Evolutionary conservation across 2,329 filamentous ascomycete genomes (phyloP).

Genomic region (Penicillium sp.): DNA sequence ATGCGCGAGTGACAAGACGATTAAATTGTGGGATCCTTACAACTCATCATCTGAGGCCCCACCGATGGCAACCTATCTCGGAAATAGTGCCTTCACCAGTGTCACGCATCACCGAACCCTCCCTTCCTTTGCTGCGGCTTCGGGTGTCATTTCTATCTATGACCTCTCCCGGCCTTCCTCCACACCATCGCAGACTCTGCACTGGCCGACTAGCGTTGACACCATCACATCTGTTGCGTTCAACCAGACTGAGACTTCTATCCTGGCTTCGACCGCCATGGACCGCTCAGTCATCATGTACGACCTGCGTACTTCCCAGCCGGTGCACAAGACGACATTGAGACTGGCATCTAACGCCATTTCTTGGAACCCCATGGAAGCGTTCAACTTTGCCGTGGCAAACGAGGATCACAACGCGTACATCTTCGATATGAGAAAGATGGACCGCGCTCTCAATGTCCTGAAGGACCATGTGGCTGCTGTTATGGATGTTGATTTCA

Average conservation of each 20-base stretch:
- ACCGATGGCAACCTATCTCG: slow-evolving; percentile 83
- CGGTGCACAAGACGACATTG: slow-evolving; percentile 77
- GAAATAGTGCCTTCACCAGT: slow-evolving; percentile 76
- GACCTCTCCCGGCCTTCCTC: slow-evolving; percentile 76
- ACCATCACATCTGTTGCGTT: slow-evolving; percentile 87
- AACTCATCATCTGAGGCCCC: slow-evolving; percentile 65
- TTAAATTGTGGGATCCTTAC: slow-evolving; percentile 92
- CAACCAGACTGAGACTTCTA: slow-evolving; percentile 90
- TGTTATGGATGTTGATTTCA: slow-evolving; percentile 96
- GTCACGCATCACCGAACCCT: slow-evolving; percentile 78
- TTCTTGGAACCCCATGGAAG: slow-evolving; percentile 94
- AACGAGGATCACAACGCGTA: slow-evolving; percentile 94
- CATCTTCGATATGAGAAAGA: slow-evolving; percentile 91
- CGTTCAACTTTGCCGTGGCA: slow-evolving; percentile 89
- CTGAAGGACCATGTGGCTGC: slow-evolving; percentile 87
- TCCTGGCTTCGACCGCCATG: slow-evolving; percentile 79
- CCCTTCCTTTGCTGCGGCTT: slow-evolving; percentile 75
- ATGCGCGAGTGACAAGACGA: slow-evolving; percentile 79
- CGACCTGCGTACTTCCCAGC: slow-evolving; percentile 82
- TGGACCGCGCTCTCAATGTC: slow-evolving; percentile 83
- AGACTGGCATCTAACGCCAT: slow-evolving; percentile 80
- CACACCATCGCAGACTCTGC: slow-evolving; percentile 75
- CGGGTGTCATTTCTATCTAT: slow-evolving; percentile 79
- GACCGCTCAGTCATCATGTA: slow-evolving; percentile 89
- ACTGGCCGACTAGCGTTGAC: slow-evolving; percentile 85